phyloP scores from a whole-genome alignment of 1,284 basidiomycete genomes.

The Boletus semigastroideus region DNA sequence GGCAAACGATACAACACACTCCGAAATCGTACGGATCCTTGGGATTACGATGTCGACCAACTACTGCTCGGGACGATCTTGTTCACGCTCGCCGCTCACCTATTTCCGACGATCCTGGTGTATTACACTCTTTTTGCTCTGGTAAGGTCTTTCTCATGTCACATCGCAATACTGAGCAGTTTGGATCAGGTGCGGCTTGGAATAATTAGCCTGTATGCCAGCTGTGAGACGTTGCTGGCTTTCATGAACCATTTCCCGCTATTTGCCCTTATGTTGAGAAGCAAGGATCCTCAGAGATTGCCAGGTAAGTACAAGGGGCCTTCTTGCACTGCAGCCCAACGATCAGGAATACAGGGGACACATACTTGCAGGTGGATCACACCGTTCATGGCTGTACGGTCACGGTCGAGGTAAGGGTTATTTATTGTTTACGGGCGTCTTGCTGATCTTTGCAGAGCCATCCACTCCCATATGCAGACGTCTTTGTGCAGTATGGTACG shows the following conservation, averaged over 20 bases:
- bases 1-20: constrained; percentile 88
- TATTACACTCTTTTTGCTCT: constrained; percentile 84
- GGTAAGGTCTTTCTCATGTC: constrained; percentile 43
- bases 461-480: constrained; percentile 36
- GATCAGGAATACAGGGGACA: constrained; percentile 30
- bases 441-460: constrained; percentile 32
- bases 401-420: constrained; percentile 22
- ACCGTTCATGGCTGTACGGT: constrained; percentile 18
- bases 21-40: constrained; percentile 81
- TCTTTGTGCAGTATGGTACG: constrained; percentile 42
- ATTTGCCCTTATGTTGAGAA: constrained; percentile 83
- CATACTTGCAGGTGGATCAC: constrained; percentile 28
- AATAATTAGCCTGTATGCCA: constrained; percentile 58
- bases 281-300: constrained; percentile 82
- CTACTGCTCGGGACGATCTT: constrained; percentile 92
- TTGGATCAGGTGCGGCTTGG: constrained; percentile 57
- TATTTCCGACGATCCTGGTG: constrained; percentile 86
- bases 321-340: neutral
- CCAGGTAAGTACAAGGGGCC: constrained; percentile 55
- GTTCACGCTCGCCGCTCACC: constrained; percentile 89
- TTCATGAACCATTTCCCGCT: constrained; percentile 91
- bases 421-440: neutral
- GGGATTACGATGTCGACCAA: constrained; percentile 92
- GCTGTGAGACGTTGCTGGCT: constrained; percentile 63
- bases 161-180: constrained; percentile 3